A percentile compares a stretch with the other conserved stretches of the same genome.
Evolutionary conservation across 2,329 filamentous ascomycete genomes (phyloP).

Genomic region (Pseudogymnoascus sp.): DNA sequence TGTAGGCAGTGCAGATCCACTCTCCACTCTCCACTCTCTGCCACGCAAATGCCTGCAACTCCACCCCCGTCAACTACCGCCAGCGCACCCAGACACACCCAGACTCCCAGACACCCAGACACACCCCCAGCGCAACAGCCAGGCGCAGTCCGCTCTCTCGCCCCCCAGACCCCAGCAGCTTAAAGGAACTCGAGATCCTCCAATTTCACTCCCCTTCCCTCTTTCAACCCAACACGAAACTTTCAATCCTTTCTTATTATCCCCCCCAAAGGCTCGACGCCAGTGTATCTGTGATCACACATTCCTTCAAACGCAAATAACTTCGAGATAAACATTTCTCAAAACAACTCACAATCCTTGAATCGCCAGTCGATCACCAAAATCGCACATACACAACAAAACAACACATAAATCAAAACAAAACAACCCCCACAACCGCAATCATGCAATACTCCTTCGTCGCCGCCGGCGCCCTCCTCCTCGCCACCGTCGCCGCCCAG

Average conservation of each 20-base stretch:
- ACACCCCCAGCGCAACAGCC: not conserved
- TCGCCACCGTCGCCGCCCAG: conserved; percentile 24
- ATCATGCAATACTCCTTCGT: conserved; percentile 31
- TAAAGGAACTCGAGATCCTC: not conserved
- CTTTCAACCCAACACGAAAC: not conserved
- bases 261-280: not conserved
- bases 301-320: not conserved
- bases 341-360: not conserved
- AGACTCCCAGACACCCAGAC: not conserved
- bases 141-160: too few species aligned
- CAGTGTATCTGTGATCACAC: conserved; percentile 5
- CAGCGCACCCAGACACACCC: not conserved
- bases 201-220: not conserved
- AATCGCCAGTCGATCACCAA: not conserved
- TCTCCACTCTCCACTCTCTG: not conserved
- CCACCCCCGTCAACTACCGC: not conserved
- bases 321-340: conserved; percentile 8
- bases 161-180: not conserved
- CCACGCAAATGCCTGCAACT: not conserved
- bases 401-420: too few species aligned
- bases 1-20: not conserved
- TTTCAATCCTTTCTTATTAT: not conserved
- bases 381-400: not conserved
- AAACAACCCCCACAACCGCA: conserved; percentile 5
- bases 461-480: conserved; percentile 22